Conservation (phyloP, 805 yeast species). For the Ogataea chonburiensis region DNA sequence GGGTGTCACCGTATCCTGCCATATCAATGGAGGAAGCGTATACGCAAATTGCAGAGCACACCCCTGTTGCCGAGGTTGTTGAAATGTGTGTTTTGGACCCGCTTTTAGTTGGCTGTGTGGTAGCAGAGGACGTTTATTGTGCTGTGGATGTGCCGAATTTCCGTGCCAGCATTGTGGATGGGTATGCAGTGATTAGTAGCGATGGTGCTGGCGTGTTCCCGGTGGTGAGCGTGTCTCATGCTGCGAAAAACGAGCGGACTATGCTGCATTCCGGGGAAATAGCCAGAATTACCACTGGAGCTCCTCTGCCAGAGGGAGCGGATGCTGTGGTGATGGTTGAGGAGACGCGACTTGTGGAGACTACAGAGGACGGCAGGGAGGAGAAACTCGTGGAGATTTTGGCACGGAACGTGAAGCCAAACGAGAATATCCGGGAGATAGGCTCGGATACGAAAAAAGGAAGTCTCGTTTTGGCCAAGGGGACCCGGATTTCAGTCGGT, state of each 20-base stretch:
- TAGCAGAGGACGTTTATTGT: slow-evolving; percentile 43
- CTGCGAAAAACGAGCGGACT: slow-evolving; percentile 29
- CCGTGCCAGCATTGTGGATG: slow-evolving; percentile 57
- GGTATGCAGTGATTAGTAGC: slow-evolving; percentile 47
- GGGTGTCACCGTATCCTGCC: slow-evolving; percentile 51
- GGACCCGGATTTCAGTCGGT: slow-evolving; percentile 36
- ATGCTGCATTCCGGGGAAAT: slow-evolving; percentile 33
- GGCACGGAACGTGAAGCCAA: slow-evolving; percentile 38
- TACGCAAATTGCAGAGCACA: slow-evolving; percentile 31
- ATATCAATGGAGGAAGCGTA: slow-evolving; percentile 42
- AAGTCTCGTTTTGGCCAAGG: slow-evolving; percentile 36
- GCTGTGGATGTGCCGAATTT: slow-evolving; percentile 45
- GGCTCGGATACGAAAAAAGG: slow-evolving; percentile 50
- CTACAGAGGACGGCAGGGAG: slow-evolving; percentile 39
- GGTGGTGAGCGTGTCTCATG: slow-evolving; percentile 43
- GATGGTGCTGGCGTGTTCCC: slow-evolving; percentile 48
- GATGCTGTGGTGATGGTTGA: slow-evolving; percentile 56
- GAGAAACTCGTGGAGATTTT: slow-evolving; percentile 41
- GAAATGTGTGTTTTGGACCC: slow-evolving; percentile 30
- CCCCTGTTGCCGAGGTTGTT: slow-evolving; percentile 32
- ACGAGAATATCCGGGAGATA: slow-evolving; percentile 46
- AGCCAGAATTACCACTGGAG: slow-evolving; percentile 54
- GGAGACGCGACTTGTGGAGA: slow-evolving; percentile 41
- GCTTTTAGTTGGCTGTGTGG: slow-evolving; percentile 35
- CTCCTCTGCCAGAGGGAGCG: slow-evolving; percentile 54